phyloP scores from a whole-genome alignment of 768 basidiomycete species.

The Trametopsis cervina region DNA sequence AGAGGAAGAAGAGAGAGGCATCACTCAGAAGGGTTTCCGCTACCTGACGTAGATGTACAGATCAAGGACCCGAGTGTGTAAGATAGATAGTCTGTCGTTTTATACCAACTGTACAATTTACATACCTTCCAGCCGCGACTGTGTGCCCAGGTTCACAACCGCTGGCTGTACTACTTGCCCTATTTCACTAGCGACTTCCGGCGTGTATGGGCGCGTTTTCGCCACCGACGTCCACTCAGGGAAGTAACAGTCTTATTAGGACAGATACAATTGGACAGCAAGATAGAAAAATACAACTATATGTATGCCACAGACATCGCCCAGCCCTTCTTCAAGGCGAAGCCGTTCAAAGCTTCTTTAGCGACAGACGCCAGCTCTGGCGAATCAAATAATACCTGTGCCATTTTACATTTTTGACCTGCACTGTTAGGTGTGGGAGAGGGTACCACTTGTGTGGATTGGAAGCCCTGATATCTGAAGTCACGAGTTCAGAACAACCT shows the following conservation, averaged over 20 bases:
- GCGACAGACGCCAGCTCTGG: slow-evolving; percentile 69
- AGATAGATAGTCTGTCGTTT: too few species aligned
- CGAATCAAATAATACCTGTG: slow-evolving; percentile 73
- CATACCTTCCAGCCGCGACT: too few species aligned
- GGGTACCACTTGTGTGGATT: slow-evolving; percentile 59
- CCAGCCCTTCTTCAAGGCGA: slow-evolving; percentile 82
- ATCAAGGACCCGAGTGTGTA: too few species aligned
- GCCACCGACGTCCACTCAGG: too few species aligned
- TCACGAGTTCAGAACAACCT: too few species aligned
- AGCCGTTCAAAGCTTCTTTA: slow-evolving; percentile 78
- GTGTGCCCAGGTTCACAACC: too few species aligned
- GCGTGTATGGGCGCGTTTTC: too few species aligned
- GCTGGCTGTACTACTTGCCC: too few species aligned
- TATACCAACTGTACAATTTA: too few species aligned
- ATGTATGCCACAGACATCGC: slow-evolving; percentile 75
- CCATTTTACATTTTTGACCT: slow-evolving; percentile 69
- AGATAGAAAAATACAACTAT: slow-evolving; percentile 21
- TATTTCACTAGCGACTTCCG: too few species aligned
- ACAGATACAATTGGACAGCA: too few species aligned
- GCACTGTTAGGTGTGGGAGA: slow-evolving; percentile 62
- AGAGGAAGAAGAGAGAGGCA: slow-evolving; percentile 35
- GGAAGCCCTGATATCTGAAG: slow-evolving; percentile 77
- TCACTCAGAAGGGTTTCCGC: slow-evolving; percentile 37
- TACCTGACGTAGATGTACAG: slow-evolving; percentile 36
- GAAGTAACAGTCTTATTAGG: too few species aligned